phyloP scores from a whole-genome alignment of 2,329 filamentous ascomycete genomes.

The Dactylellina leptospora region DNA sequence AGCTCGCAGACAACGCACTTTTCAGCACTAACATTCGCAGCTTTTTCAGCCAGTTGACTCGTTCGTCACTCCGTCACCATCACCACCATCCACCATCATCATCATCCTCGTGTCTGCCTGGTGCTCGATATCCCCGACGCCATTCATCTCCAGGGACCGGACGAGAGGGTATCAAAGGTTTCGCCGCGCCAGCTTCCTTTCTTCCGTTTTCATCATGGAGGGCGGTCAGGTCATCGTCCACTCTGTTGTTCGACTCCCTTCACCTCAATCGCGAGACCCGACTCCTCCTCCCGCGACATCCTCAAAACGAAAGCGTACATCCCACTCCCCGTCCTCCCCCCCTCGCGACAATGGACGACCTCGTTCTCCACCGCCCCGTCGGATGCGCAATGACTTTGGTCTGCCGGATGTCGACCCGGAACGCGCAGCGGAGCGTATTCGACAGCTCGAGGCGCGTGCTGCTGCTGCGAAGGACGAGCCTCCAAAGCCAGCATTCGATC shows the following conservation, averaged over 20 bases:
- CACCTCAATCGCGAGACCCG: slow-evolving; percentile 65
- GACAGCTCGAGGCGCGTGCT: slow-evolving; percentile 66
- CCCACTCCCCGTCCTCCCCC: slow-evolving; percentile 66
- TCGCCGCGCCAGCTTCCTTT: neutral
- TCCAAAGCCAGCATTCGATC: slow-evolving; percentile 84
- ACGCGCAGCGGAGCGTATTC: slow-evolving; percentile 64
- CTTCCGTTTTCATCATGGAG: slow-evolving; percentile 27
- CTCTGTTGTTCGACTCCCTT: slow-evolving; percentile 69
- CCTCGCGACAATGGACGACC: slow-evolving; percentile 62
- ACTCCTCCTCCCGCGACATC: slow-evolving; percentile 63
- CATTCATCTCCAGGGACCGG: too few relatives aligned
- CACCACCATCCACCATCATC: slow-evolving; percentile 8
- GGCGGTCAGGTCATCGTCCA: slow-evolving; percentile 64
- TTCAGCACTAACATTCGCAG: slow-evolving; percentile 5
- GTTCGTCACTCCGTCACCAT: slow-evolving; percentile 11
- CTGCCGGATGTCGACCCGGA: slow-evolving; percentile 65
- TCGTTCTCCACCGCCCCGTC: slow-evolving; percentile 62
- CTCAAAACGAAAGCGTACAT: slow-evolving; percentile 68
- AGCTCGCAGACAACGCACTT: slow-evolving; percentile 24
- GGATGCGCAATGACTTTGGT: slow-evolving; percentile 57
- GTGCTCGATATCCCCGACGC: too few relatives aligned
- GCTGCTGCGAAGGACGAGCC: slow-evolving; percentile 68
- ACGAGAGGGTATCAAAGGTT: neutral
- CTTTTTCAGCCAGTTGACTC: slow-evolving; percentile 20
- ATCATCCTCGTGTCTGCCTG: neutral